Evolutionary conservation across 1,284 basidiomycete genomes (phyloP), one percentile per base, ranked within the genome.

Genomic region (Marasmius fiardii): DNA sequence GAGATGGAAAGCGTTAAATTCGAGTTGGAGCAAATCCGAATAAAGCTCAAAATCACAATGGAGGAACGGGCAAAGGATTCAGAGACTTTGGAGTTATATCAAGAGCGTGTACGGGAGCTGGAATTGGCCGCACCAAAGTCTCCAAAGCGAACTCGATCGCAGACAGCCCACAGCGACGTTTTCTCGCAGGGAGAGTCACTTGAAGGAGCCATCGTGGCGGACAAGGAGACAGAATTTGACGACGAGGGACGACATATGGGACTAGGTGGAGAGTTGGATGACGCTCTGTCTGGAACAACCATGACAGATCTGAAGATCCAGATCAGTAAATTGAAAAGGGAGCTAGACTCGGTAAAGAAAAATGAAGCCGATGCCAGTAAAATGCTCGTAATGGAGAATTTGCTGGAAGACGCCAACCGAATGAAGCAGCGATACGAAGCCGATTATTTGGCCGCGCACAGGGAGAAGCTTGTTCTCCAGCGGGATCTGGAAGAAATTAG

Each of bases 251-350:
- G 74, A 43, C 77, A 63, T 21, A 79, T 85, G 55, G 89, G 85
- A n/a, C 77, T 93, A 1, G 88, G 86, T 34, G 85, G 85, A 43
- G 93, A 95, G 68, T 75, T 95, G n/a, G 89, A 95, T 59, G 87
- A 93, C 60, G 92, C 92, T 0, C 77, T 93, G 33, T 73, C 83
- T 18, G 90, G 90, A 7, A 92, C 88, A 33, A 96, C 93, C 0
- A 95, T 88, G 85, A 95, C 95, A 0, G 90, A 93, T 67, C 76
- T 97, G 59, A 95, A 95, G 68, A 77, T 97, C 28, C 86, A 91
- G 65, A 84, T 97, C 44, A 83, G 88, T 59, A 88, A 85, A 57
- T 78, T 98, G n/a, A 78, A 92, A 65, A 77, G 92, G 18, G 92
- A 98, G 65, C 77, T 98, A 33, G 87, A 89, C 49, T 81, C 83